Evolutionary conservation across 2,329 filamentous ascomycete species (phyloP), one percentile per base, ranked within the genome.

Genomic region (Neobulgaria alba): DNA sequence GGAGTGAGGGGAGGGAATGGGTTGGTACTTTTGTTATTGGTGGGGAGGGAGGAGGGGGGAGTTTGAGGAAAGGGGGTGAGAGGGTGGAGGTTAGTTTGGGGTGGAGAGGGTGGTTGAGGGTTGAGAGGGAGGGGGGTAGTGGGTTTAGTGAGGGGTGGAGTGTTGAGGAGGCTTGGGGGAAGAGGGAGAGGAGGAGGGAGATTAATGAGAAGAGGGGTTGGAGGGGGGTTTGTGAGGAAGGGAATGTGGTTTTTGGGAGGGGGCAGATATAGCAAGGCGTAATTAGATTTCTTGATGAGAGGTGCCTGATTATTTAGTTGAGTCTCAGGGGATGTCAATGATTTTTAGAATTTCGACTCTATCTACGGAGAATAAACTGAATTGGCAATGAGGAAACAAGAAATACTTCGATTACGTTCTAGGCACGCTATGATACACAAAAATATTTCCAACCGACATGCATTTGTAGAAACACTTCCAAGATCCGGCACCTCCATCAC

Each of bases 21-120:
- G 38, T 49, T 2, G 55, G 49, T 4, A 53, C 48, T 7, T 47
- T 61, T 33, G 48, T 61, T 2, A 45, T 51, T 29, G 57, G 58
- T 8, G 51, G 45, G 15, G 49, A 38, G 10, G 47, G 46, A 29
- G n/a, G n/a, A n/a, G n/a, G n/a, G n/a, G n/a, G n/a, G n/a, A n/a
- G n/a, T n/a, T 43, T 42, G 18, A 46, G 43, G 32, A 29, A 23
- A 35, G 19, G 34, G 19, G 38, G 41, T 21, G 33, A 30, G 16
- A 29, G 37, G 16, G 35, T 29, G 36, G 30, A 39, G 45, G n/a
- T 55, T 1, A 44, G 34, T 21, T 36, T 46, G 18, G 49, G 51
- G 2, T 59, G 57, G 57, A 56, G 50, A 15, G 57, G 58, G 0
- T 61, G 57, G 58, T 29, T 59, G 39, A 51, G 45, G 17, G 57